Evolutionary conservation across 2,329 filamentous ascomycete genomes (phyloP).

Genomic region (Monosporascus cannonballus): DNA sequence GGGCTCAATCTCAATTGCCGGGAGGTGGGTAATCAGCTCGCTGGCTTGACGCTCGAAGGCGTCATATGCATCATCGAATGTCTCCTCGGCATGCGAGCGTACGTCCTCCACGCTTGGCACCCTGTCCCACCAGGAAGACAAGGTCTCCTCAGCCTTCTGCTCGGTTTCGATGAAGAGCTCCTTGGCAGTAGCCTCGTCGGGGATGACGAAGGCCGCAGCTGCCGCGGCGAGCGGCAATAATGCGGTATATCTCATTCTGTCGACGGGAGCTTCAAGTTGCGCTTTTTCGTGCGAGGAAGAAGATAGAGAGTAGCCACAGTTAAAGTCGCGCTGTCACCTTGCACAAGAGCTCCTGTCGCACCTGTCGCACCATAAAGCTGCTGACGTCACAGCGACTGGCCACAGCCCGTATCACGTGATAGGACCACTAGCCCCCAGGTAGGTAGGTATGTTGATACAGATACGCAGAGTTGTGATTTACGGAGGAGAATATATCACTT

Average conservation of each 20-base stretch:
- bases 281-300: not conserved
- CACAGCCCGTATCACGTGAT: not conserved
- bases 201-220: constrained; percentile 19
- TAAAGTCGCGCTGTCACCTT: not conserved
- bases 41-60: constrained; percentile 10
- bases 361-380: not conserved
- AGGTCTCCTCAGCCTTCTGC: constrained; percentile 9
- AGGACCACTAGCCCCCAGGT: too few species aligned
- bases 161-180: constrained; percentile 18
- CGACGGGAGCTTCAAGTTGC: not conserved
- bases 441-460: too few species aligned
- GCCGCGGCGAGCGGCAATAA: constrained; percentile 17
- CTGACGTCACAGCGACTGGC: not conserved
- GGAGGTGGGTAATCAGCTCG: constrained; percentile 10
- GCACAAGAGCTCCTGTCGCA: not conserved
- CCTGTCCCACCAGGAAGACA: constrained; percentile 14
- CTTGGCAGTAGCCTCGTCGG: constrained; percentile 22
- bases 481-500: too few species aligned
- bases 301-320: not conserved
- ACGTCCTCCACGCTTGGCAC: constrained; percentile 9
- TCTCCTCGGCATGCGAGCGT: constrained; percentile 9
- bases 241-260: constrained; percentile 17
- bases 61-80: constrained; percentile 8
- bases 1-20: constrained; percentile 7
- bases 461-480: too few species aligned